Evolutionary conservation across 2,329 filamentous ascomycete species (phyloP), one percentile per base, ranked within the genome.

Genomic region (Juglanconis sp.): DNA sequence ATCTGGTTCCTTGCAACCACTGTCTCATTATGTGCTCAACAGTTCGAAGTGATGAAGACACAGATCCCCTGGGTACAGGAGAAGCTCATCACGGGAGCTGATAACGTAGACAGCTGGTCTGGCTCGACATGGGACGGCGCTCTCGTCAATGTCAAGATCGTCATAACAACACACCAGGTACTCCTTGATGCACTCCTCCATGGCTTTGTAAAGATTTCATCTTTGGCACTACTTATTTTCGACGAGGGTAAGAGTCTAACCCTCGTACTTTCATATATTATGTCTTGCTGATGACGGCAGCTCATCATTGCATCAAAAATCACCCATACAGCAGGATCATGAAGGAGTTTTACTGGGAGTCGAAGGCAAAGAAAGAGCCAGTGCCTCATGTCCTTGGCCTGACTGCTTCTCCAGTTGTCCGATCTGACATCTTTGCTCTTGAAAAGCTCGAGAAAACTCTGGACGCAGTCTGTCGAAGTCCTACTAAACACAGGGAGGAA

Each of bases 1-100:
- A 77, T 90, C 9, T 94, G 90, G 90, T 91, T 93, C 66, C 75
- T 91, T 46, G 83, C 87, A 0, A 89, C 89, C 0, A 92, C 87
- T 0, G 81, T 91, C 4, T 76, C 83, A 1, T 77, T 94, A 1
- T 89, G 87, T 59, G 68, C 76, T 5, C 90, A 94, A 65, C 90
- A 93, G 68, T 77, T 79, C 65, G 73, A 77, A 2, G 84, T 86
- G 24, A 80, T 94, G 53, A 73, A 76, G 9, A 70, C 78, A 1
- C 85, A 91, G 60, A 81, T 91, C 2, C 81, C 84, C 1, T 78
- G 78, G 0, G 80, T 85, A 38, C 79, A 84, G 30, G 79, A 86
- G 40, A 84, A 83, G 61, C 71, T 89, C 1, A 77, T 96, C 17
- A 87, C 81, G 10, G 89, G 92, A 10, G 75, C 81, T 13, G 87